phyloP scores from a whole-genome alignment of 805 yeast species.

The Myxozyma sirexii region DNA sequence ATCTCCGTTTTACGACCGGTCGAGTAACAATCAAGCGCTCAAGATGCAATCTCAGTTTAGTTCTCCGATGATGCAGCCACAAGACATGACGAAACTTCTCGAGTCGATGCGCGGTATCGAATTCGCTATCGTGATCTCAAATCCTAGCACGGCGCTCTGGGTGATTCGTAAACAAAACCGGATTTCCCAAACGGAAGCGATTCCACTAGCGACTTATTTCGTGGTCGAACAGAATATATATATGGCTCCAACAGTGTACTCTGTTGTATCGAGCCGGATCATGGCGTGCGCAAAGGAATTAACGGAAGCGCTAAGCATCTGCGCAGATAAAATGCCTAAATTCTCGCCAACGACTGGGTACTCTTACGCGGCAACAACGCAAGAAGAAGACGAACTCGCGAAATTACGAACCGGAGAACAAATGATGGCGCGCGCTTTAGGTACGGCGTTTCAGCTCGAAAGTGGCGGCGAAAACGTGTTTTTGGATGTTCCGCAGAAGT shows the following conservation, averaged over 20 bases:
- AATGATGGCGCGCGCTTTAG: slow-evolving; percentile 37
- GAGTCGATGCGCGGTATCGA: slow-evolving; percentile 83
- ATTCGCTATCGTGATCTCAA: slow-evolving; percentile 68
- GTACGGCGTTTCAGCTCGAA: slow-evolving; percentile 15
- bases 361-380: slow-evolving; percentile 44
- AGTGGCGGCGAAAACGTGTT: background rate
- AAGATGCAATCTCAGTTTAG: slow-evolving; percentile 94
- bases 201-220: slow-evolving; percentile 74
- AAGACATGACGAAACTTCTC: slow-evolving; percentile 53
- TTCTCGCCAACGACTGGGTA: slow-evolving; percentile 67
- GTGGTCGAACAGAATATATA: slow-evolving; percentile 90
- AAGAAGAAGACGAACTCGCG: slow-evolving; percentile 26
- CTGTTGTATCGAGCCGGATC: slow-evolving; percentile 71
- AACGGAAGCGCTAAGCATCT: slow-evolving; percentile 48
- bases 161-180: slow-evolving; percentile 81
- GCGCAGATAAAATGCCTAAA: slow-evolving; percentile 46
- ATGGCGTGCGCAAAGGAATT: slow-evolving; percentile 53
- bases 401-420: slow-evolving; percentile 16
- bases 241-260: slow-evolving; percentile 79
- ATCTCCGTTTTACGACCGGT: slow-evolving; percentile 92
- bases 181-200: slow-evolving; percentile 52
- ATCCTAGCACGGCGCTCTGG: slow-evolving; percentile 90
- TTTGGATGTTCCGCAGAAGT: slow-evolving; percentile 19
- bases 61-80: slow-evolving; percentile 47
- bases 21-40: slow-evolving; percentile 90